Evolutionary conservation across 2,329 filamentous ascomycete species (phyloP).

Genomic region (Magnaporthales sp.): DNA sequence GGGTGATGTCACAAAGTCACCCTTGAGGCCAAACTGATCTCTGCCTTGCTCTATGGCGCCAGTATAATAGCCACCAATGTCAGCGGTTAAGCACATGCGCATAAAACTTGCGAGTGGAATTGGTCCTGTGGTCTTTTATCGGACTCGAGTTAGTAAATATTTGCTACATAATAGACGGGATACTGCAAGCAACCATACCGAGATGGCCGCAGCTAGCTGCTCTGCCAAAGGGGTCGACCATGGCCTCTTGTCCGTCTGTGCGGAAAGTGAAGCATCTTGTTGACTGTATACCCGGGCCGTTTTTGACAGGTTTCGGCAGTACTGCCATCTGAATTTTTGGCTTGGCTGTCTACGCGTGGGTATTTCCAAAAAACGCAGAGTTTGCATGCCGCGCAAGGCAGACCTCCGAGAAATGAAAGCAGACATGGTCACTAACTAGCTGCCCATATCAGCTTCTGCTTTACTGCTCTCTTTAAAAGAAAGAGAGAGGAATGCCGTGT

Average conservation of each 20-base stretch:
- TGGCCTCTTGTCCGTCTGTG: slow-evolving; percentile 34
- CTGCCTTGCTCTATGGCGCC: slow-evolving; percentile 56
- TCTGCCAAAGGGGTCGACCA: slow-evolving; percentile 94
- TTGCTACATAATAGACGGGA: background rate
- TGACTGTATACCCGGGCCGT: slow-evolving; percentile 14
- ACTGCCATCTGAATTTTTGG: background rate
- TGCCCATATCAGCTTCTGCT: slow-evolving; percentile 5
- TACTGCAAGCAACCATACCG: slow-evolving; percentile 39
- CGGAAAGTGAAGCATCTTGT: slow-evolving; percentile 14
- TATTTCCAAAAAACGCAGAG: background rate
- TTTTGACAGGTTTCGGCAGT: slow-evolving; percentile 17
- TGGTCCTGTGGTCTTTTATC: slow-evolving; percentile 61
- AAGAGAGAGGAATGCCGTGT: background rate
- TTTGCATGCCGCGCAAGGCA: background rate
- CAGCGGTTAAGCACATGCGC: slow-evolving; percentile 94
- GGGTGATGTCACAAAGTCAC: slow-evolving; percentile 94
- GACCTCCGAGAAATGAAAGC: background rate
- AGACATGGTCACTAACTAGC: background rate
- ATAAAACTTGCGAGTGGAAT: slow-evolving; percentile 91
- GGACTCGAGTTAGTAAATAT: background rate
- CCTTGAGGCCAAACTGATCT: slow-evolving; percentile 86
- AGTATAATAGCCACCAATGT: slow-evolving; percentile 90
- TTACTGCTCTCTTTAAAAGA: background rate
- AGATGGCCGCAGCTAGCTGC: slow-evolving; percentile 77
- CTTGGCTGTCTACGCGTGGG: background rate